Base-by-base conservation (phyloP, 768 basidiomycete genomes). In the Serendipita sp. region DNA sequence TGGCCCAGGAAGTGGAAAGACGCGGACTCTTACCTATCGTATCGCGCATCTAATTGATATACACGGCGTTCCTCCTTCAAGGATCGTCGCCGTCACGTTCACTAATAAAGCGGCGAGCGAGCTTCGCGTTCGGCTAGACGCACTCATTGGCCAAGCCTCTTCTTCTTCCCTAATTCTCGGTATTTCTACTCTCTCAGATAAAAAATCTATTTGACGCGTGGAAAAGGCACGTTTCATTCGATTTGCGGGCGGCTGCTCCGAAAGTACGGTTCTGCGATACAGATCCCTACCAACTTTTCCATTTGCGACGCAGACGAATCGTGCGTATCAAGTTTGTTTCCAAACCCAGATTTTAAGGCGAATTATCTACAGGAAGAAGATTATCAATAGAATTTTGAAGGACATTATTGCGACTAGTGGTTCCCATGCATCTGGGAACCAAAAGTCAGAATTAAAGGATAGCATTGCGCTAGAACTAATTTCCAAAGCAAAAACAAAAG, bases 51-150 rank as follows among this genome's bases (percentile, higher is more conserved):
- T 89, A 23, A 83, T 88, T 60, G 71, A 81, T 3, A 72, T 78
- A 34, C 80, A 84, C 69, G 69, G 69, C 30, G 70, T 86, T 8
- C 70, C 77, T 10, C 81, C 87, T 1, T 76, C 77, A 3, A 76
- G 81, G 16, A 85, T 89, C 73, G 86, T 85, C 69, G 85, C 86
- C 2, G 87, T 93, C 10, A 95, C 83, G 0, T 95, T 93, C 72
- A 92, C 91, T 8, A 91, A 91, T 75, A 91, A 91, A 73, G 90
- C 91, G 15, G 89, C 91, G 0, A 85, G 83, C 66, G 91, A 93
- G 75, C 91, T 93, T 89, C 79, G 81, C 63, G 78, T 82, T 62
- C 79, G 91, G 2, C 75, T 95, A 35, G 74, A 75, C 18, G 81
- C 79, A 66, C 74, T 92, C 2, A 78, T 95, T 41, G 91, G 90